Evolutionary conservation across 192 early-diverging fungal species (phyloP).

Genomic region (Backusella circina): DNA sequence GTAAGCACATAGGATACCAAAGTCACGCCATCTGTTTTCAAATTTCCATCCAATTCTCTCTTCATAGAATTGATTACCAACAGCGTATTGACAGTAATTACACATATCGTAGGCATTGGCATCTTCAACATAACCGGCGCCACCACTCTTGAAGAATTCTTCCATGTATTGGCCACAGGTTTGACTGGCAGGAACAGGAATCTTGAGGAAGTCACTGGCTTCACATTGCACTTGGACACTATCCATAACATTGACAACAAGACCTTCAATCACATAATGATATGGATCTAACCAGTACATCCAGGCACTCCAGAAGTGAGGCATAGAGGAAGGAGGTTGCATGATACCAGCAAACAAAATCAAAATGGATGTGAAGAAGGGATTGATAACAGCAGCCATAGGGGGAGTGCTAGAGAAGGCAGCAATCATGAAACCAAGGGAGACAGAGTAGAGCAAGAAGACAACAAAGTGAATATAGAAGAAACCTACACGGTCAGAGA

Average conservation of each 20-base stretch:
- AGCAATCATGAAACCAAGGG: constrained; percentile 65
- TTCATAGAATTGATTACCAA: constrained; percentile 35
- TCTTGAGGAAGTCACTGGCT: constrained; percentile 36
- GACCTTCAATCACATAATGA: constrained; percentile 58
- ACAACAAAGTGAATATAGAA: constrained; percentile 58
- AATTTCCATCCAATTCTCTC: constrained; percentile 46
- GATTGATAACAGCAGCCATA: constrained; percentile 58
- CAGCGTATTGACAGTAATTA: constrained; percentile 46
- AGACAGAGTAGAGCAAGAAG: constrained; percentile 51
- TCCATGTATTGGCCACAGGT: constrained; percentile 49
- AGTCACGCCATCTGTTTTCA: constrained; percentile 57
- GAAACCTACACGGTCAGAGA: constrained; percentile 49
- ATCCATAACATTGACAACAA: constrained; percentile 56
- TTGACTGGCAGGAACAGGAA: constrained; percentile 42
- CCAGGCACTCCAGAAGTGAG: constrained; percentile 58
- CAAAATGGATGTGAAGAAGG: constrained; percentile 56
- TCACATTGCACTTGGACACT: constrained; percentile 42
- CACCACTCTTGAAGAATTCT: constrained; percentile 39
- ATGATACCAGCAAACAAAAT: constrained; percentile 62
- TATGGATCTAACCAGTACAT: constrained; percentile 66
- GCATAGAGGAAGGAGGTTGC: constrained; percentile 51
- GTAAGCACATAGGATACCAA: constrained; percentile 58
- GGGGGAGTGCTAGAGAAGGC: constrained; percentile 52
- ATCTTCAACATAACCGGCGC: constrained; percentile 59
- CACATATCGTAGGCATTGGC: constrained; percentile 42